Evolutionary conservation across 2,329 filamentous ascomycete genomes (phyloP).

Genomic region (Claviceps quebecensis): DNA sequence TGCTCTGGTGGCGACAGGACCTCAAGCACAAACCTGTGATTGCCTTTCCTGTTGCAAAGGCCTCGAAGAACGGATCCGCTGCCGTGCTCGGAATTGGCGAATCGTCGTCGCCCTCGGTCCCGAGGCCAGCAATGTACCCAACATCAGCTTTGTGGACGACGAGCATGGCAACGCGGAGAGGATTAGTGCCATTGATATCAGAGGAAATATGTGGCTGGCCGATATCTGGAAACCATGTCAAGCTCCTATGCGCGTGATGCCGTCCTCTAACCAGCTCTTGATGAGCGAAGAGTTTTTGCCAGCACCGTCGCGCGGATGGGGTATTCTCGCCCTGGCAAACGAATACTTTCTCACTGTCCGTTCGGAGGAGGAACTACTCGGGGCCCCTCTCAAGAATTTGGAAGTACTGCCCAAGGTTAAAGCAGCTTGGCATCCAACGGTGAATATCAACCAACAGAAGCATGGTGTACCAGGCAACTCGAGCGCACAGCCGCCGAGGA

Average conservation of each 20-base stretch:
- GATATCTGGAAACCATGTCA: slow-evolving; percentile 33
- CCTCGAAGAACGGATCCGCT: slow-evolving; percentile 21
- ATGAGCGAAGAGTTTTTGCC: slow-evolving; percentile 18
- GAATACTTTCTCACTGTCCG: slow-evolving; percentile 27
- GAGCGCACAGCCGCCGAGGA: slow-evolving; percentile 5
- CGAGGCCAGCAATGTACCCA: slow-evolving; percentile 35
- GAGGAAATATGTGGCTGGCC: slow-evolving; percentile 33
- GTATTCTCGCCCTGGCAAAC: slow-evolving; percentile 31
- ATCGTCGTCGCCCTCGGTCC: slow-evolving; percentile 30
- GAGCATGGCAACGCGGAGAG: slow-evolving; percentile 32
- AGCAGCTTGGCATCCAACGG: slow-evolving; percentile 7
- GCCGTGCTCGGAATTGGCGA: slow-evolving; percentile 33
- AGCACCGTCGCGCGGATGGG: slow-evolving; percentile 28
- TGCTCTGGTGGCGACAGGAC: slow-evolving; percentile 16
- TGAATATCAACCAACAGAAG: slow-evolving; percentile 15
- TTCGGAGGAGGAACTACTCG: slow-evolving; percentile 20
- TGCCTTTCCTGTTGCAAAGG: slow-evolving; percentile 4
- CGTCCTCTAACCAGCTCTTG: slow-evolving; percentile 6
- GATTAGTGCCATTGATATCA: slow-evolving; percentile 37
- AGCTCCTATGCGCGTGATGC: slow-evolving; percentile 14
- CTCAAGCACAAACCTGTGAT: slow-evolving; percentile 1
- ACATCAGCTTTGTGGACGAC: slow-evolving; percentile 36
- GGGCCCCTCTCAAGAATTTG: slow-evolving; percentile 11
- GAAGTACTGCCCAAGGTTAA: slow-evolving; percentile 9
- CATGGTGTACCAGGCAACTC: slow-evolving; percentile 18